Percentiles rank a stretch among this genome's conserved stretches.
These are phyloP conservation scores for Teunomyces stri DNA, from an alignment of 805 yeast genomes.

Conservation along the genomic window DNA sequence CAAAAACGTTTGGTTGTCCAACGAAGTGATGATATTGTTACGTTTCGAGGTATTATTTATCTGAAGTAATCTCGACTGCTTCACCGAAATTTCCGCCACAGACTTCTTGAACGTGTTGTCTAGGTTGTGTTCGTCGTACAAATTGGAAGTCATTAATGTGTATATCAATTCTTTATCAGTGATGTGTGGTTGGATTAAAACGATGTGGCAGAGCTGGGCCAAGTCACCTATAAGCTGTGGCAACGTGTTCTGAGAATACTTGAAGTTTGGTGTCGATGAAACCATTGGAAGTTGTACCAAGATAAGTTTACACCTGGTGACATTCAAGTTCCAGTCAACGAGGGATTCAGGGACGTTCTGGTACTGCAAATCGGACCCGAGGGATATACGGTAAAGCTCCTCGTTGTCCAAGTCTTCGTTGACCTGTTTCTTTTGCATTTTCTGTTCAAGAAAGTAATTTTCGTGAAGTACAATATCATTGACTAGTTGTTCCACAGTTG, in stretches of 20 bases:
- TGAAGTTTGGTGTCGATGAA: constrained; percentile 35
- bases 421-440: constrained; percentile 9
- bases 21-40: constrained; percentile 28
- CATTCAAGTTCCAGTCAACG: constrained; percentile 53
- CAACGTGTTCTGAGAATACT: constrained; percentile 28
- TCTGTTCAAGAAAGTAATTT: constrained; percentile 19
- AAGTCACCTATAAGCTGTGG: constrained; percentile 44
- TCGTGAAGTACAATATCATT: constrained; percentile 42
- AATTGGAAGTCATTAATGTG: constrained; percentile 38
- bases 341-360: constrained; percentile 40
- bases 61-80: constrained; percentile 44
- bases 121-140: constrained; percentile 49
- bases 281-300: constrained; percentile 38
- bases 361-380: constrained; percentile 39
- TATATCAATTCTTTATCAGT: constrained; percentile 43
- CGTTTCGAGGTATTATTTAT: constrained; percentile 22
- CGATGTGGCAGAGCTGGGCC: constrained; percentile 38
- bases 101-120: constrained; percentile 43
- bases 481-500: constrained; percentile 43
- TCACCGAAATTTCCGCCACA: constrained; percentile 50
- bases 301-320: constrained; percentile 47
- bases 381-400: constrained; percentile 34
- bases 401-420: constrained; percentile 21
- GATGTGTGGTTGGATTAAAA: constrained; percentile 39
- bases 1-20: constrained; percentile 28